Evolutionary conservation across 2,329 filamentous ascomycete species (phyloP).

Genomic region (Arachnopeziza araneosa): DNA sequence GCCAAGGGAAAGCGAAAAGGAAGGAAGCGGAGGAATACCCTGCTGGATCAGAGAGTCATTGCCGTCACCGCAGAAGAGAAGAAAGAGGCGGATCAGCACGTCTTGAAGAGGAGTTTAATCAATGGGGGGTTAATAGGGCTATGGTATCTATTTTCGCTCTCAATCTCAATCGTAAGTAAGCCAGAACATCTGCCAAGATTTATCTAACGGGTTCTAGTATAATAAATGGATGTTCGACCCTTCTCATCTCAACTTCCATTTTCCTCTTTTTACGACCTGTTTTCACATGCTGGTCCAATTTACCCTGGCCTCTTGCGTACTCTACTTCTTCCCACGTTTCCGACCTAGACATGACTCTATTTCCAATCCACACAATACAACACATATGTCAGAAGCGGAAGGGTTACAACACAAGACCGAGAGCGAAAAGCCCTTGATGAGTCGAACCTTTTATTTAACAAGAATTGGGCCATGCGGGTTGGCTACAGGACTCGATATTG

Average conservation of each 20-base stretch:
- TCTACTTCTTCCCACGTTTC: slow-evolving; percentile 77
- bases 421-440: slow-evolving; percentile 58
- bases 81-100: slow-evolving; percentile 67
- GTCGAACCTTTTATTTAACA: slow-evolving; percentile 84
- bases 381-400: slow-evolving; percentile 26
- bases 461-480: slow-evolving; percentile 87
- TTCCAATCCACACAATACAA: slow-evolving; percentile 28
- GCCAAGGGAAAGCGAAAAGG: slow-evolving; percentile 65
- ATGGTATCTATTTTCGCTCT: slow-evolving; percentile 89
- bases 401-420: slow-evolving; percentile 26
- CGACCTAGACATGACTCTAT: slow-evolving; percentile 54
- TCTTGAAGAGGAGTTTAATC: slow-evolving; percentile 62
- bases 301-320: slow-evolving; percentile 65
- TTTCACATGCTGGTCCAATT: slow-evolving; percentile 97
- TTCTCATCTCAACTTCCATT: slow-evolving; percentile 80
- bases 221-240: slow-evolving; percentile 99
- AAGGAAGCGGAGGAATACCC: slow-evolving; percentile 59
- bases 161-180: slow-evolving; percentile 75
- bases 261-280: slow-evolving; percentile 90
- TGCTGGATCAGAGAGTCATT: slow-evolving; percentile 64
- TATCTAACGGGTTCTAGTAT: slow-evolving; percentile 52
- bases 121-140: slow-evolving; percentile 78
- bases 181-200: neutral
- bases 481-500: slow-evolving; percentile 92
- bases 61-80: slow-evolving; percentile 65